phyloP scores from a whole-genome alignment of 2,329 filamentous ascomycete genomes.

The Hypoxylon sp. region DNA sequence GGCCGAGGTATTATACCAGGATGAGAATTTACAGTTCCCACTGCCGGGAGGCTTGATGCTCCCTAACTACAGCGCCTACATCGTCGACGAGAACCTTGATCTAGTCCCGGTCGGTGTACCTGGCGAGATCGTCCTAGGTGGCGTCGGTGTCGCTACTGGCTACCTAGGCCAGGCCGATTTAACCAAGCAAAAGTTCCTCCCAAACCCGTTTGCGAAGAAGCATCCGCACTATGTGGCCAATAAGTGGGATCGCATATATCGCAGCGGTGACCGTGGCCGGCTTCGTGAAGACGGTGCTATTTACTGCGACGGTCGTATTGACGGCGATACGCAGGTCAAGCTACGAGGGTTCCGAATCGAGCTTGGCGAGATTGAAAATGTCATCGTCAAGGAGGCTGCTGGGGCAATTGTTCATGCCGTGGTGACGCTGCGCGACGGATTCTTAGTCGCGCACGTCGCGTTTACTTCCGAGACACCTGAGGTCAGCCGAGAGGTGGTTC shows the following conservation, averaged over 20 bases:
- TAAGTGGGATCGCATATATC: conserved; percentile 21
- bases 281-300: conserved; percentile 57
- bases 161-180: conserved; percentile 30
- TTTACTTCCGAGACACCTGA: conserved; percentile 27
- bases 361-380: conserved; percentile 55
- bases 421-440: conserved; percentile 33
- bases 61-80: conserved; percentile 32
- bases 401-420: conserved; percentile 33
- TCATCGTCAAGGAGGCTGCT: conserved; percentile 32
- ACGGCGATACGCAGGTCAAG: conserved; percentile 57
- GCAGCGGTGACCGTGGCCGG: conserved; percentile 61
- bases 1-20: conserved; percentile 13
- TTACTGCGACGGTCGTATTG: conserved; percentile 56
- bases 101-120: conserved; percentile 24
- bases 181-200: conserved; percentile 15
- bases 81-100: conserved; percentile 25
- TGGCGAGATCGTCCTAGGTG: conserved; percentile 36
- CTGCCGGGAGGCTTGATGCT: background rate
- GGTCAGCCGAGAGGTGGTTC: conserved; percentile 10
- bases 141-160: conserved; percentile 21
- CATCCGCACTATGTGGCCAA: background rate
- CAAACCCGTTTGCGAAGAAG: conserved; percentile 19
- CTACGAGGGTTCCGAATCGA: conserved; percentile 55
- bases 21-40: background rate
- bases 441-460: conserved; percentile 53